Evolutionary conservation across 768 basidiomycete species (phyloP), one percentile per base, ranked within the genome.

Genomic region (Boletus patriciae): DNA sequence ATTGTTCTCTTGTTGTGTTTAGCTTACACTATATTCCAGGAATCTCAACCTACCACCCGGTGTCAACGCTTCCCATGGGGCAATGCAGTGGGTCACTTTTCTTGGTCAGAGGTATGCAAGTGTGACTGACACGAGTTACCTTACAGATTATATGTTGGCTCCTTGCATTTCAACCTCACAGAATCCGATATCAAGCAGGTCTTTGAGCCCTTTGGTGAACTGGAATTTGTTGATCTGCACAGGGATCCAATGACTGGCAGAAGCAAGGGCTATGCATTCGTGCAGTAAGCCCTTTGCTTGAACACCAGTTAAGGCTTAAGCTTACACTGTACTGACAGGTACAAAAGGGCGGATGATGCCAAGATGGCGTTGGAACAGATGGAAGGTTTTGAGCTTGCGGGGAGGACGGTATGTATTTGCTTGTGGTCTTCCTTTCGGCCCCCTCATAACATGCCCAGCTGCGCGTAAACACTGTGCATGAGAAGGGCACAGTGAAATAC

Each of bases 131-230:
- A 58, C 7, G 5, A 29, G 40, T 34, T 25, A 46, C 48, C 46
- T 27, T 45, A 60, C 63, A 94, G 95, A 73, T 83, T 99, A 72
- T 99, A 97, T 72, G 94, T 99, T 73, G 94, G 94, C 55, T 96
- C 94, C 58, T 78, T 99, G 45, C 93, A 98, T 74, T 97, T 96
- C 80, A 95, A 94, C 74, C 87, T 99, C 58, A 92, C 93, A 53
- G 92, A 97, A 76, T 88, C 92, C 65, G 96, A 99, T 78, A 90
- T 99, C 77, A 92, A 89, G 76, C 94, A 98, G 84, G 96, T 99
- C 64, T 99, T 99, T 74, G 94, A 97, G 71, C 94, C 96, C 11
- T 99, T 98, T 73, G 97, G 97, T 66, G 92, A 95, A 76, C 81
- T 99, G 64, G 96, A 96, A 75, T 95, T 95, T 77, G 94, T 99